Base-by-base conservation (phyloP, 495 filamentous ascomycete genomes). In the Annulohypoxylon maeteangense region DNA sequence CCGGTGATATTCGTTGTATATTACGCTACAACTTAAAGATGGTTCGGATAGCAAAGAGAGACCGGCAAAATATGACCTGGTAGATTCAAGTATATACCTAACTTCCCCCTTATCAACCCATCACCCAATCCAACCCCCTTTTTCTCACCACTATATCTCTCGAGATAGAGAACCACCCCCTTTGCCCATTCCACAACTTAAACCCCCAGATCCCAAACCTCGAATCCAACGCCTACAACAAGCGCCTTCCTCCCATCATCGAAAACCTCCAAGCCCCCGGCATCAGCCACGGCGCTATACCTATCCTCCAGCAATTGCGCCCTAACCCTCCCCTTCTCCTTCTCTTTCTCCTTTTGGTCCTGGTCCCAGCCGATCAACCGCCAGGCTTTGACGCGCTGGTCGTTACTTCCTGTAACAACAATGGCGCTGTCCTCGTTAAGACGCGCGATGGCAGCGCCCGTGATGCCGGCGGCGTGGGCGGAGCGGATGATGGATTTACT, bases 361-460 rank as follows among this genome's bases (percentile, higher is more conserved):
- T n/a, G n/a, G 27, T 14, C 66, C 27, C 79, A 76, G 10, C 70
- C 79, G 4, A 59, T 27, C 32, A 81, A 66, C 55, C 86, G 79
- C 94, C 95, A 98, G 2, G 90, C 68, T 74, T 91, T 93, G 60
- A 97, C 75, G 20, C 89, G 85, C 80, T 97, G 94, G 74, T 98
- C 95, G 62, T 92, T 93, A 25, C 93, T 89, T 0, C 88, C 86
- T 1, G 88, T 90, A 5, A 87, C 86, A 2, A 93, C 63, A n/a
- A 66, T 27, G 2, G 64, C 42, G 45, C 42, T 44, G 4, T 65
- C 57, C 16, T 64, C 76, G 34, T 40, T 45, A 4, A 59, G 14
- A 47, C 63, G 31, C 25, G 92, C 65, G 11, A 89, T 73, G 4
- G 84, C 82, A 0, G 94, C 66, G 0, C 90, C 89, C 0, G 92